Base-by-base conservation (phyloP, 2,329 filamentous ascomycete species). In the Diaporthe sp. region DNA sequence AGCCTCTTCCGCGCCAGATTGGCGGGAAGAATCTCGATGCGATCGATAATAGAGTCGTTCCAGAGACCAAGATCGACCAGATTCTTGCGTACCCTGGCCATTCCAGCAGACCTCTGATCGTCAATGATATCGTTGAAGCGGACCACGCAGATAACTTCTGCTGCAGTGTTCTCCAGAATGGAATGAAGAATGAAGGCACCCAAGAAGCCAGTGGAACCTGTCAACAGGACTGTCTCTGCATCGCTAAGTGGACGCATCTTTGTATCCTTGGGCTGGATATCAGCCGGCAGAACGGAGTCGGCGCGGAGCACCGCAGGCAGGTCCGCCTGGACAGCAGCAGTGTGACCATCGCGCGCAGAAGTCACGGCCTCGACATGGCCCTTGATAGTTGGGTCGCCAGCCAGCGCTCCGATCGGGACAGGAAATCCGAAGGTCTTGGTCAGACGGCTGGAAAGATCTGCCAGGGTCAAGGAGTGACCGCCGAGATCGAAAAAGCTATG, bases 401-500 rank as follows among this genome's bases (percentile, higher is more conserved):
- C 93, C 19, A 96, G 89, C 57, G 92, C 91, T 69, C 89, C 90
- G 25, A 96, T 87, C 3, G 93, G 92, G 1, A 96, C 89, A 0
- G 92, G 89, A 81, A 96, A 94, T 6, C 93, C 93, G 79, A 95
- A 95, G 0, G 88, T 89, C 74, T 90, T 90, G 0, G 92, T 91
- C 19, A 96, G 82, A 45, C 91, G 90, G 35, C 91, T 91, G n/a
- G 94, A 91, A 35, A 96, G 87, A 75, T 95, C 92, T 0, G 94
- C 94, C n/a, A 96, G 89, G 2, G 91, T 91, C 71, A 96, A 84
- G 0, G 93, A 95, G 82, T 96, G 94, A 0, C 94, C 94, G 47
- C 94, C 94, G 2, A 96, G 85, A 75, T 96, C 94, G 80, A 96
- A 96, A 83, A 96, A 96, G 81, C 92, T 93, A 81, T 95, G 92